Conservation (phyloP, 306 rosid species). For the Glycine tomentella region DNA sequence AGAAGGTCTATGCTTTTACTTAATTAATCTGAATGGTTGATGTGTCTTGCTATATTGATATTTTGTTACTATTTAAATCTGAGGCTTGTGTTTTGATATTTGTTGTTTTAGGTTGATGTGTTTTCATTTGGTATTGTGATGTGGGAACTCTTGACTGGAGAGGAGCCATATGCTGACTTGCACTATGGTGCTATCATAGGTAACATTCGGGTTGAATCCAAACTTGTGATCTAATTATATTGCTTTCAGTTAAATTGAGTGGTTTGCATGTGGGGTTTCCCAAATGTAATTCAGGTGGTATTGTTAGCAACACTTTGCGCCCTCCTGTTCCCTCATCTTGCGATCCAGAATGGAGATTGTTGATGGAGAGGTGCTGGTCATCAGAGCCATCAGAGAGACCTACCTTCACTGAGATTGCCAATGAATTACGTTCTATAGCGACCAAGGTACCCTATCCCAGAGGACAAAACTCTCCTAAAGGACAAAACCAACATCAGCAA, state of each 20-base stretch:
- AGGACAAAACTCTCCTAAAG: conserved; percentile 46
- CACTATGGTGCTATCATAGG: conserved; percentile 94
- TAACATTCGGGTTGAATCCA: conserved; percentile 34
- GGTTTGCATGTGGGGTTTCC: conserved; percentile 26
- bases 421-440: conserved; percentile 66
- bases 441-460: conserved; percentile 63
- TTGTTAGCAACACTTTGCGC: conserved; percentile 89
- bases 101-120: conserved; percentile 73
- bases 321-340: conserved; percentile 69
- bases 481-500: conserved; percentile 55
- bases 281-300: conserved; percentile 68
- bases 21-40: not conserved
- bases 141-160: conserved; percentile 96
- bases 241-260: conserved; percentile 25
- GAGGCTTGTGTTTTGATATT: conserved; percentile 3
- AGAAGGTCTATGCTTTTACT: conserved; percentile 66
- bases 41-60: not conserved
- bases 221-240: not conserved
- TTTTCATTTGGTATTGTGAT: conserved; percentile 85
- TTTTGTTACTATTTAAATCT: conserved; percentile 14
- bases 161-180: conserved; percentile 88
- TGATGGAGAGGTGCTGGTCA: conserved; percentile 93
- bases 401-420: conserved; percentile 73
- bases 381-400: conserved; percentile 85
- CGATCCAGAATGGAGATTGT: conserved; percentile 70